Conservation (phyloP, 306 rosid species). For the Dryas alaskensis region DNA sequence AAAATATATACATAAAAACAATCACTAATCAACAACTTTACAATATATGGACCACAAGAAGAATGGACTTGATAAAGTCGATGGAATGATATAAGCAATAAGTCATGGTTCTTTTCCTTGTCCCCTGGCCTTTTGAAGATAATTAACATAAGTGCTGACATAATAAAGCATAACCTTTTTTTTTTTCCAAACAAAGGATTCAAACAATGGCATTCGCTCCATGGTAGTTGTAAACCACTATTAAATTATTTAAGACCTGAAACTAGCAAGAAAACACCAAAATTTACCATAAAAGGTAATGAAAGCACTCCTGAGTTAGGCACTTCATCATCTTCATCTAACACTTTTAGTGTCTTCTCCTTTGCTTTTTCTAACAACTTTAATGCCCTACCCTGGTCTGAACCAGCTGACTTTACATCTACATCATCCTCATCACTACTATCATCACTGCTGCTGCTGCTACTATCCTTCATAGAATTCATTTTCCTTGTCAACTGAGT, state of each 20-base stretch:
- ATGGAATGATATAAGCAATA: slow-evolving; percentile 3
- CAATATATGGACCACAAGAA: neutral
- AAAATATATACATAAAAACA: neutral
- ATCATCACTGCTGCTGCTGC: slow-evolving; percentile 66
- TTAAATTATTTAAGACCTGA: slow-evolving; percentile 3
- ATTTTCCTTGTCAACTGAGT: slow-evolving; percentile 73
- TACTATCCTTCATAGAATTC: slow-evolving; percentile 63
- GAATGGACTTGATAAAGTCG: neutral
- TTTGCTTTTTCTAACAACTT: slow-evolving; percentile 66
- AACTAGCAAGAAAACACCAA: slow-evolving; percentile 22
- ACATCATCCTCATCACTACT: slow-evolving; percentile 59
- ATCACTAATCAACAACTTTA: slow-evolving; percentile 12
- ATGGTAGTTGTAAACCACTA: slow-evolving; percentile 2
- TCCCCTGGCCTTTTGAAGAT: neutral
- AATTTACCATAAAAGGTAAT: slow-evolving; percentile 83
- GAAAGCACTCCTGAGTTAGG: slow-evolving; percentile 78
- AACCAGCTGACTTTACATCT: slow-evolving; percentile 42
- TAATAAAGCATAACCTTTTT: neutral
- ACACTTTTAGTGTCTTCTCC: slow-evolving; percentile 58
- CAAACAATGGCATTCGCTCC: neutral
- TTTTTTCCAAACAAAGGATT: neutral
- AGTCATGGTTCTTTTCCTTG: neutral
- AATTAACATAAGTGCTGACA: neutral
- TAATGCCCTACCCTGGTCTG: slow-evolving; percentile 49
- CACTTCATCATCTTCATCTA: slow-evolving; percentile 68